Evolutionary conservation across 108 stramenopile genomes (phyloP).

Genomic region (Pseudonitzschia delicatissima): DNA sequence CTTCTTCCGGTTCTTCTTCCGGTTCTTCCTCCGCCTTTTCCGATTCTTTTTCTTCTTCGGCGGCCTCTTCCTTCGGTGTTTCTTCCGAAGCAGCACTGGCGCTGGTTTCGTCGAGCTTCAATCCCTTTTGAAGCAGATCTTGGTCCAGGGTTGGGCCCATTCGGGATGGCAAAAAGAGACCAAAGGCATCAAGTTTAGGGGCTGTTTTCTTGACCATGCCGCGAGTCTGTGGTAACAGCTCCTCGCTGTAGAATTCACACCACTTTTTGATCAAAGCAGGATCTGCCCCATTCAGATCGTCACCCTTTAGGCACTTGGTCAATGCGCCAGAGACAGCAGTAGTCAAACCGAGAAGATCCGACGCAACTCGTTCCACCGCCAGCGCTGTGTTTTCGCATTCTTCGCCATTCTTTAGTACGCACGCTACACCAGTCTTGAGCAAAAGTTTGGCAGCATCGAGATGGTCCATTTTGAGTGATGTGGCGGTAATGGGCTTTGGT

Average conservation of each 20-base stretch:
- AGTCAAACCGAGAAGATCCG: constrained; percentile 79
- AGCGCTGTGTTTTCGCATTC: constrained; percentile 86
- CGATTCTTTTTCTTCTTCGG: constrained; percentile 31
- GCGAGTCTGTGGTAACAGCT: constrained; percentile 75
- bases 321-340: constrained; percentile 73
- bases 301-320: constrained; percentile 65
- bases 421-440: constrained; percentile 82
- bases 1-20: constrained; percentile 11
- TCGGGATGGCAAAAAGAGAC: constrained; percentile 80
- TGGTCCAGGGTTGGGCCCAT: constrained; percentile 73
- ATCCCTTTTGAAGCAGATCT: constrained; percentile 74
- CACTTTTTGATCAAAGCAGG: constrained; percentile 65
- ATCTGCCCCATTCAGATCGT: constrained; percentile 46
- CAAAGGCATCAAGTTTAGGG: constrained; percentile 78
- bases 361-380: constrained; percentile 83
- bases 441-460: constrained; percentile 78
- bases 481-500: constrained; percentile 65
- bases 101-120: constrained; percentile 50
- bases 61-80: constrained; percentile 21
- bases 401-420: constrained; percentile 81
- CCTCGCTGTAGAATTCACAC: constrained; percentile 85
- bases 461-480: constrained; percentile 68
- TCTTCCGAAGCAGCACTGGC: constrained; percentile 31
- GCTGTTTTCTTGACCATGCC: constrained; percentile 82
- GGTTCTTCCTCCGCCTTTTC: constrained; percentile 26